Conservation (phyloP, 1,284 basidiomycete species). For the Trichosporon sp. region DNA sequence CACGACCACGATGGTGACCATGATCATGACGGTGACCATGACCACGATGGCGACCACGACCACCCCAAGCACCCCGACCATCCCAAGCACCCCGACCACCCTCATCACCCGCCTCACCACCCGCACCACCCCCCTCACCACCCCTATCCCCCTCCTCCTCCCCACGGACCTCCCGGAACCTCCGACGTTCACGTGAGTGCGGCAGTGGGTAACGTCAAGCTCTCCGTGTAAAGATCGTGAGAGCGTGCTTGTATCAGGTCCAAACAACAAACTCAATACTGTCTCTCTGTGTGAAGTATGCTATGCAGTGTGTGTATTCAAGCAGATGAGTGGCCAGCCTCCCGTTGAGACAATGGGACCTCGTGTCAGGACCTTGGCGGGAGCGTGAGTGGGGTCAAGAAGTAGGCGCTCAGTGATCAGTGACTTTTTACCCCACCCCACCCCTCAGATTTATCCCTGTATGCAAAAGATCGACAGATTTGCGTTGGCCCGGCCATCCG, state of each 20-base stretch:
- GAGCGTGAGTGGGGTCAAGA: too few relatives aligned
- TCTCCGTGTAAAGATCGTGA: conserved; percentile 2
- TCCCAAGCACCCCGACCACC: conserved; percentile 7
- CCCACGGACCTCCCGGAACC: conserved; percentile 25
- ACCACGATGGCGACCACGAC: neutral
- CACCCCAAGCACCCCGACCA: conserved; percentile 1
- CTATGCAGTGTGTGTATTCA: neutral
- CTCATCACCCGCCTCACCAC: conserved; percentile 2
- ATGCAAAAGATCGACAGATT: too few relatives aligned
- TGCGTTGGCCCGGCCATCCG: too few relatives aligned
- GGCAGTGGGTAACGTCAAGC: conserved; percentile 25
- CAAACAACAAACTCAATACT: neutral
- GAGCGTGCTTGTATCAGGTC: neutral
- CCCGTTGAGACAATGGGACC: too few relatives aligned
- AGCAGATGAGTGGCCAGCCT: too few relatives aligned
- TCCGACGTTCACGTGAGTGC: conserved; percentile 25
- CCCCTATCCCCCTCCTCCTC: conserved; percentile 9
- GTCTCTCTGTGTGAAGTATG: neutral
- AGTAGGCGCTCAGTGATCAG: too few relatives aligned
- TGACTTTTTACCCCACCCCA: too few relatives aligned
- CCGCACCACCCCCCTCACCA: conserved; percentile 7
- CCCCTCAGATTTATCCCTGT: too few relatives aligned
- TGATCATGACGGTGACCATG: neutral
- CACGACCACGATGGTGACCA: neutral
- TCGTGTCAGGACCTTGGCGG: too few relatives aligned